Conservation (phyloP, 2,329 filamentous ascomycete species). For the Lasiodiplodia citricola region DNA sequence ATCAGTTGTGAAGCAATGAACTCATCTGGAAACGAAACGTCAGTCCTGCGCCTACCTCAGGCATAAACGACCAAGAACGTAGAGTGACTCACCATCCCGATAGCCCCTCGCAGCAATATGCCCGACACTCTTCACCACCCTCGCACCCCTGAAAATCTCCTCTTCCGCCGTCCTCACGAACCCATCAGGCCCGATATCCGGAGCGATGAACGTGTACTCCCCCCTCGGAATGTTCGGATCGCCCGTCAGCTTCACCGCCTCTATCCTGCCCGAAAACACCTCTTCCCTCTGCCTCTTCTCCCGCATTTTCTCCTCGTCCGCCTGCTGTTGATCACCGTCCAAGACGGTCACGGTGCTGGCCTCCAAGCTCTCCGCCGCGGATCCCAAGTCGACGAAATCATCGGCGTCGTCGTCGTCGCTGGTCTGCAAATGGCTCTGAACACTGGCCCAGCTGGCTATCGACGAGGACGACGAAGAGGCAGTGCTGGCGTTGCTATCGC, state of each 20-base stretch:
- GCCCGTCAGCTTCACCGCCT: conserved; percentile 89
- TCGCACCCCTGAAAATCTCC: conserved; percentile 71
- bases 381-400: not conserved
- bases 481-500: conserved; percentile 10
- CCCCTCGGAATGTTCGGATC: conserved; percentile 89
- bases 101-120: conserved; percentile 81
- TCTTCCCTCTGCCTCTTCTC: not conserved
- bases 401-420: conserved; percentile 7
- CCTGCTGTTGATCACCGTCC: conserved; percentile 34
- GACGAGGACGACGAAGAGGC: not conserved
- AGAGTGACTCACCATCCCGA: conserved; percentile 64
- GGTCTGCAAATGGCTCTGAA: conserved; percentile 10
- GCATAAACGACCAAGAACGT: not conserved
- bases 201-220: conserved; percentile 78
- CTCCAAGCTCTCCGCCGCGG: conserved; percentile 7
- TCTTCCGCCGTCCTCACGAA: conserved; percentile 69
- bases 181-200: conserved; percentile 74
- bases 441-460: conserved; percentile 7
- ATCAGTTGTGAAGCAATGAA: conserved; percentile 79
- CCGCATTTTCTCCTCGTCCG: not conserved
- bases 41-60: not conserved
- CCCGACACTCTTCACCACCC: conserved; percentile 74
- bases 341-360: conserved; percentile 5
- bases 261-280: conserved; percentile 70
- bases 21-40: conserved; percentile 59